Conservation (phyloP, 192 early-diverging fungal genomes). For the Rhizophagus clarus region DNA sequence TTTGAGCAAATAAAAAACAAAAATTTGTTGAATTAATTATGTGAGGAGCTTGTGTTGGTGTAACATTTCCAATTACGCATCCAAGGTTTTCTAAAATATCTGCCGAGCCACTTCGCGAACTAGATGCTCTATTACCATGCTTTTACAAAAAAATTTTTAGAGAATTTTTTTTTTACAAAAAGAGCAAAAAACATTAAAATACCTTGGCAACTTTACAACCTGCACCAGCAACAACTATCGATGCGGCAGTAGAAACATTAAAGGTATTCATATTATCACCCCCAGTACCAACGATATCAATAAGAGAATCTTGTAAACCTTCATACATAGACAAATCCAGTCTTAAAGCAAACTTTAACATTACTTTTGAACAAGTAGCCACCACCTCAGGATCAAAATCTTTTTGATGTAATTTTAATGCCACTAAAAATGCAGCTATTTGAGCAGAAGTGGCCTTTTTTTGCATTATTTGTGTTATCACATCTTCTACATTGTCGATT, state of each 20-base stretch:
- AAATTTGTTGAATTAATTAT: slow-evolving; percentile 69
- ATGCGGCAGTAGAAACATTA: slow-evolving; percentile 92
- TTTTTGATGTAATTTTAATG: slow-evolving; percentile 67
- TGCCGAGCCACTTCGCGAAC: slow-evolving; percentile 90
- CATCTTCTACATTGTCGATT: slow-evolving; percentile 55
- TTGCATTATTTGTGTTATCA: slow-evolving; percentile 76
- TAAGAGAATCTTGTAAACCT: slow-evolving; percentile 52
- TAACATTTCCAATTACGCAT: slow-evolving; percentile 68
- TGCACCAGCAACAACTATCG: slow-evolving; percentile 90
- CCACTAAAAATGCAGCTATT: slow-evolving; percentile 84
- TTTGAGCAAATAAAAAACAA: slow-evolving; percentile 92
- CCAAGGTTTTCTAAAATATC: slow-evolving; percentile 89
- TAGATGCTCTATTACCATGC: slow-evolving; percentile 93
- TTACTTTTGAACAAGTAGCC: slow-evolving; percentile 74
- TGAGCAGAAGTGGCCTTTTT: slow-evolving; percentile 81
- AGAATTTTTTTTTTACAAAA: not conserved
- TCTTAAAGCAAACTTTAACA: slow-evolving; percentile 68
- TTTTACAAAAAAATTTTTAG: slow-evolving; percentile 38
- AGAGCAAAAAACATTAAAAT: slow-evolving; percentile 23
- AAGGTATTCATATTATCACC: slow-evolving; percentile 98
- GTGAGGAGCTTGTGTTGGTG: slow-evolving; percentile 65
- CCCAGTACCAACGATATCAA: slow-evolving; percentile 98
- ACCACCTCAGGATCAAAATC: slow-evolving; percentile 78
- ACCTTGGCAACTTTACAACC: slow-evolving; percentile 91
- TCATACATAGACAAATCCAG: slow-evolving; percentile 54